Evolutionary conservation across 805 yeast genomes (phyloP).

Genomic region (Cyberlindnera bimundalis): DNA sequence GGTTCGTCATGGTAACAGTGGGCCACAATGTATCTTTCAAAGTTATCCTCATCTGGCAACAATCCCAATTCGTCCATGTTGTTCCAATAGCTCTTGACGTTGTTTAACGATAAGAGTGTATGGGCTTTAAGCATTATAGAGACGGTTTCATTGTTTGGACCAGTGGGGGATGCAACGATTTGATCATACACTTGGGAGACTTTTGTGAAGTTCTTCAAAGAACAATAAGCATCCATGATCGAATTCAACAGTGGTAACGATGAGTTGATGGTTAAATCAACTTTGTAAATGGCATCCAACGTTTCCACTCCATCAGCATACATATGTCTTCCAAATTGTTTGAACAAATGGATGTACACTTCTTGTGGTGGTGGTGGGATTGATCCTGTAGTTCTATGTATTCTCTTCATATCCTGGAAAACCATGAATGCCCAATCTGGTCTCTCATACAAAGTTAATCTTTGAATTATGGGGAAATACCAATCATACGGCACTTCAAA

Average conservation of each 20-base stretch:
- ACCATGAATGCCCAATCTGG: constrained; percentile 61
- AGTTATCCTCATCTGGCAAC: constrained; percentile 48
- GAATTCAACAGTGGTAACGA: constrained; percentile 59
- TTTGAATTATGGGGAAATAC: constrained; percentile 55
- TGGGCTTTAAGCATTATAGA: constrained; percentile 64
- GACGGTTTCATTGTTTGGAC: constrained; percentile 58
- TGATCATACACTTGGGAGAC: constrained; percentile 60
- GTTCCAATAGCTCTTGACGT: constrained; percentile 61
- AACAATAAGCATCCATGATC: constrained; percentile 60
- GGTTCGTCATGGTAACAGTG: constrained; percentile 64
- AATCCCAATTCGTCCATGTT: constrained; percentile 47
- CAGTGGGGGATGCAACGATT: constrained; percentile 49
- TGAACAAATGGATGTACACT: constrained; percentile 57
- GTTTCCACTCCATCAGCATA: constrained; percentile 66
- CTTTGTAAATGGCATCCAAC: constrained; percentile 58
- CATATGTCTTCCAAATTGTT: constrained; percentile 53
- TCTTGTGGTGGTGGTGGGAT: constrained; percentile 48
- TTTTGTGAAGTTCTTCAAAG: constrained; percentile 51
- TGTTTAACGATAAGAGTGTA: constrained; percentile 49
- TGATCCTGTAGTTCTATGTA: constrained; percentile 49
- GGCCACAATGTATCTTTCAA: constrained; percentile 61
- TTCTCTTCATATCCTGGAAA: constrained; percentile 55
- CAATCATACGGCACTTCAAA: constrained; percentile 56
- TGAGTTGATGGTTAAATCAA: constrained; percentile 55
- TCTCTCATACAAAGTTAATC: constrained; percentile 48